A percentile compares a stretch with the other conserved stretches of the same genome.
Conservation (phyloP, 768 basidiomycete genomes). For the Kwoniella europaea region DNA sequence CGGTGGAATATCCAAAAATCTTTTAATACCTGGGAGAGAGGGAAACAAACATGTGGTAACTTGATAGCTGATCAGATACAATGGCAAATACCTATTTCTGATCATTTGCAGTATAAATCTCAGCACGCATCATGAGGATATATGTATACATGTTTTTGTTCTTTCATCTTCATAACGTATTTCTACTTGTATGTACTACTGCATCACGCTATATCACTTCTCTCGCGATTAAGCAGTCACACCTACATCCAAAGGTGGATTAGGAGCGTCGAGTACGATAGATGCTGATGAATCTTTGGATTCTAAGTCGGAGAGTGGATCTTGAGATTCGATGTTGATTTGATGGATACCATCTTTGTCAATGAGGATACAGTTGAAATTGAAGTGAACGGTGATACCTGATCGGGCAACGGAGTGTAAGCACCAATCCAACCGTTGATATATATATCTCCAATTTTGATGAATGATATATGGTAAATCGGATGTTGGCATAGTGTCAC, state of each 20-base stretch:
- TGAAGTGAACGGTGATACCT: conserved; percentile 61
- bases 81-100: too few relatives aligned
- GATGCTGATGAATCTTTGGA: conserved; percentile 3
- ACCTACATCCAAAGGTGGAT: conserved; percentile 42
- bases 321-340: conserved; percentile 64
- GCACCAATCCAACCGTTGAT: background rate
- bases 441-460: background rate
- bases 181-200: too few relatives aligned
- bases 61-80: too few relatives aligned
- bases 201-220: too few relatives aligned
- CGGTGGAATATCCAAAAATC: too few relatives aligned
- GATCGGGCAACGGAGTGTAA: background rate
- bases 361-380: conserved; percentile 86
- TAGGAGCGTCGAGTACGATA: conserved; percentile 27
- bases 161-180: too few relatives aligned
- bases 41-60: too few relatives aligned
- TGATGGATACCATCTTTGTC: conserved; percentile 89
- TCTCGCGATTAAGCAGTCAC: conserved; percentile 13
- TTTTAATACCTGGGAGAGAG: too few relatives aligned
- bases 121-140: too few relatives aligned
- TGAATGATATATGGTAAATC: too few relatives aligned
- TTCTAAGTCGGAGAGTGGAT: conserved; percentile 39
- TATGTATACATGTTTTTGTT: too few relatives aligned
- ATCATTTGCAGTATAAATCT: too few relatives aligned
- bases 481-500: conserved; percentile 34